These are phyloP conservation scores for Fusarium ramigenum DNA, from an alignment of 2,329 filamentous ascomycete species.

Conservation along the genomic window DNA sequence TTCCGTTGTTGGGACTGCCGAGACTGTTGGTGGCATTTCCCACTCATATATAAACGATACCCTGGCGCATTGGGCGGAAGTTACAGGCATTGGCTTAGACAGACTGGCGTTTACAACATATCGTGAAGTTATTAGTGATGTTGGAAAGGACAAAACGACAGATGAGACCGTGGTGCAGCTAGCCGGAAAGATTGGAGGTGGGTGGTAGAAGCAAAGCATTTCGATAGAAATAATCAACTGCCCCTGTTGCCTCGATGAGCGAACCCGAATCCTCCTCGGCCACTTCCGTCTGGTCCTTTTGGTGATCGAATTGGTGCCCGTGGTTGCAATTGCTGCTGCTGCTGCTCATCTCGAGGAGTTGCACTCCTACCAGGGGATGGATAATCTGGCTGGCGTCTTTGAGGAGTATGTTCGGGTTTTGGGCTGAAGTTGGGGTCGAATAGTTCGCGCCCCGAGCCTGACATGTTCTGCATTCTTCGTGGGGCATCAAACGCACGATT, in stretches of 20 bases:
- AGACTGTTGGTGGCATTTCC: slow-evolving; percentile 72
- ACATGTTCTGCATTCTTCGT: slow-evolving; percentile 41
- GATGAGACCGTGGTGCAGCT: slow-evolving; percentile 88
- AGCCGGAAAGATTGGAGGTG: slow-evolving; percentile 89
- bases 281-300: slow-evolving; percentile 79
- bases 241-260: slow-evolving; percentile 65
- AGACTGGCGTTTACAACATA: slow-evolving; percentile 87
- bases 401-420: slow-evolving; percentile 65
- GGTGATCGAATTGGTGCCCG: slow-evolving; percentile 78
- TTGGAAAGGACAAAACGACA: slow-evolving; percentile 77
- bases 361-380: slow-evolving; percentile 47
- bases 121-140: slow-evolving; percentile 92
- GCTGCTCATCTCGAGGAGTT: slow-evolving; percentile 65
- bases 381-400: slow-evolving; percentile 54
- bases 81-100: slow-evolving; percentile 75
- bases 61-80: slow-evolving; percentile 78
- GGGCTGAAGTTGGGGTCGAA: slow-evolving; percentile 80
- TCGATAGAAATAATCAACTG: slow-evolving; percentile 47
- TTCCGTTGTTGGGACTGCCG: slow-evolving; percentile 43
- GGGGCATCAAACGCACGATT: slow-evolving; percentile 44
- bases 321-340: slow-evolving; percentile 44
- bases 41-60: slow-evolving; percentile 71
- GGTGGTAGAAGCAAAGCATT: slow-evolving; percentile 71
- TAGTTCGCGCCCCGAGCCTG: slow-evolving; percentile 64
- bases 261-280: slow-evolving; percentile 82